Percentiles rank a stretch among this genome's conserved stretches.
Conservation (phyloP, 2,329 filamentous ascomycete species). For the Keithomyces neogunnii region DNA sequence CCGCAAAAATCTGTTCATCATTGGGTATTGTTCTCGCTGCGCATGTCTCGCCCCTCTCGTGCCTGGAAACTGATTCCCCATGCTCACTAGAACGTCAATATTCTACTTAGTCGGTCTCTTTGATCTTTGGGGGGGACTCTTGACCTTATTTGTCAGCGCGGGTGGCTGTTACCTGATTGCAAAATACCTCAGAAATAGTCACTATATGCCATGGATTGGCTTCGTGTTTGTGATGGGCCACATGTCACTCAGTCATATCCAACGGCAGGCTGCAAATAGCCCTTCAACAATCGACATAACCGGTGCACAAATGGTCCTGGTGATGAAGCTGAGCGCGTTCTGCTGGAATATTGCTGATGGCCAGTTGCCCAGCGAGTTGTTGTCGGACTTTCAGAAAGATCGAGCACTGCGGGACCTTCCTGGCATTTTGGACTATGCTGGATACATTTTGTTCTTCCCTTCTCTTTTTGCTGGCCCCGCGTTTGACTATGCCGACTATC, state of each 20-base stretch:
- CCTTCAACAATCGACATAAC: slow-evolving; percentile 75
- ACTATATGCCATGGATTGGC: slow-evolving; percentile 95
- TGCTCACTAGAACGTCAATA: slow-evolving; percentile 52
- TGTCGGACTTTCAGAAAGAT: slow-evolving; percentile 83
- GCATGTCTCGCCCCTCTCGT: not conserved
- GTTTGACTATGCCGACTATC: slow-evolving; percentile 92
- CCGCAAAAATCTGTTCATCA: slow-evolving; percentile 81
- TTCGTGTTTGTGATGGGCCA: slow-evolving; percentile 94
- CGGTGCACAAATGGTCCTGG: slow-evolving; percentile 92
- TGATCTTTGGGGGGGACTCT: slow-evolving; percentile 78
- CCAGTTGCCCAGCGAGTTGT: slow-evolving; percentile 63
- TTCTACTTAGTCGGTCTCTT: slow-evolving; percentile 95
- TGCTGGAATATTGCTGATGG: slow-evolving; percentile 98
- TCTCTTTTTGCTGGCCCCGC: slow-evolving; percentile 82
- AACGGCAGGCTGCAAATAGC: slow-evolving; percentile 62
- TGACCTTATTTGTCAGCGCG: slow-evolving; percentile 72
- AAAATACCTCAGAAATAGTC: slow-evolving; percentile 66
- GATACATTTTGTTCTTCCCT: slow-evolving; percentile 94
- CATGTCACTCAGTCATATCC: slow-evolving; percentile 84
- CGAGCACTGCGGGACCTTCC: slow-evolving; percentile 71
- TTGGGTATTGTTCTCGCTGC: slow-evolving; percentile 43
- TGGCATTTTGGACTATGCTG: slow-evolving; percentile 68
- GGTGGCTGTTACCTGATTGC: slow-evolving; percentile 76
- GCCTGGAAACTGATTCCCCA: not conserved
- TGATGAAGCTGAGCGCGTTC: slow-evolving; percentile 96